These are phyloP conservation scores for Pichia membranifaciens DNA, from an alignment of 805 yeast species.

Conservation along the genomic window DNA sequence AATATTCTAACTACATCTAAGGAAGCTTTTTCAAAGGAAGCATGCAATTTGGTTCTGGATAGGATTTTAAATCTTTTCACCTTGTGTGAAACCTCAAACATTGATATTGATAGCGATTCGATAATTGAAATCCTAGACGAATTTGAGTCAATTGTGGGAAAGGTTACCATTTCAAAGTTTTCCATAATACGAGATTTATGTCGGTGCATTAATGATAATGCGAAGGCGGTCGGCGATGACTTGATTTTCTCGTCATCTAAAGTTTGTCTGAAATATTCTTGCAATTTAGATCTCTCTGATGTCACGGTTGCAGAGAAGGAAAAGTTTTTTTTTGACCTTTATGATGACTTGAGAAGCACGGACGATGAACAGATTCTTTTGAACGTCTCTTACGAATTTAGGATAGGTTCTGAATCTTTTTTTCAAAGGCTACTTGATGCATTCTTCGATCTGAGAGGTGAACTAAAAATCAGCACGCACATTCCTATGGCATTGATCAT, in stretches of 20 bases:
- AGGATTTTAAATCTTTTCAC: not conserved
- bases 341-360: not conserved
- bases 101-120: constrained; percentile 1
- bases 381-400: constrained; percentile 9
- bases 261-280: not conserved
- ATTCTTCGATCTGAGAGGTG: not conserved
- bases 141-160: not conserved
- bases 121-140: constrained; percentile 5
- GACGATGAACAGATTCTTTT: constrained; percentile 11
- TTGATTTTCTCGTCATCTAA: not conserved
- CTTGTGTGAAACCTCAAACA: not conserved
- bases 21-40: not conserved
- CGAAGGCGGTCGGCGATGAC: constrained; percentile 2
- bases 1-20: constrained; percentile 9
- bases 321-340: constrained; percentile 2
- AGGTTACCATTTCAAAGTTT: not conserved
- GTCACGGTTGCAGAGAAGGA: not conserved
- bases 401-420: not conserved
- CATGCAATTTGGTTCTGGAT: not conserved
- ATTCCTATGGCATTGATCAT: constrained; percentile 8
- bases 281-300: not conserved
- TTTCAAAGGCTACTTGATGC: not conserved
- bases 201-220: not conserved
- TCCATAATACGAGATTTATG: not conserved
- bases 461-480: not conserved